Evolutionary conservation across 2,329 filamentous ascomycete genomes (phyloP), one percentile per base, ranked within the genome.

Genomic region (Hymenoscyphus scutula): DNA sequence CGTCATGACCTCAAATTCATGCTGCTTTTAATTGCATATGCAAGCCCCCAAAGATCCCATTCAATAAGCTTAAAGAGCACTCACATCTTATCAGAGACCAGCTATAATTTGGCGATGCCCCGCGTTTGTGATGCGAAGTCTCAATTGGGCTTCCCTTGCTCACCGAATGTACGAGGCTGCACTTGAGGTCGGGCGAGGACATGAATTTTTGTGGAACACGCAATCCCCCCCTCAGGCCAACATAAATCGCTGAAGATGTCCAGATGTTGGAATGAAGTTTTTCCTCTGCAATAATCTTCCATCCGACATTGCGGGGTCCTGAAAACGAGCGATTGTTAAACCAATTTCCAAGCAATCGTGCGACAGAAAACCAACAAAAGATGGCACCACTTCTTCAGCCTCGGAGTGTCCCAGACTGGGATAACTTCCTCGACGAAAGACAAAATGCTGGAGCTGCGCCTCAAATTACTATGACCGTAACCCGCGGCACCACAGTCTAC

Each of bases 141-240:
- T 63, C 59, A 27, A 38, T 34, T 37, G 30, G 19, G 25, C 25
- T 58, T 48, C 41, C 51, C 29, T 57, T 25, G n/a, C 25, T 53
- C 61, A 63, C 65, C 65, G 65, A 60, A 59, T 66, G 58, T 57
- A 48, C 34, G 41, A 63, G 58, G 58, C 62, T 63, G 54, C 38
- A 48, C 30, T 10, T 32, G 32, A 56, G 59, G 25, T 48, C 37
- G 59, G 59, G 62, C 59, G 30, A 53, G 34, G n/a, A 23, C 45
- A 54, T 54, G 11, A 38, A 19, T 30, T 41, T 41, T 17, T 27
- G 54, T n/a, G 56, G 15, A 45, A 53, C n/a, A 11, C 38, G 37
- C 17, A 38, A 38, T 6, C n/a, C n/a, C 15, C 32, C 10, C 15
- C n/a, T 48, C 19, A 17, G 41, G n/a, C 41, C n/a, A 23, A 48